Evolutionary conservation across 345 rosid genomes (phyloP).

Genomic region (Sisymbrium altissimum): DNA sequence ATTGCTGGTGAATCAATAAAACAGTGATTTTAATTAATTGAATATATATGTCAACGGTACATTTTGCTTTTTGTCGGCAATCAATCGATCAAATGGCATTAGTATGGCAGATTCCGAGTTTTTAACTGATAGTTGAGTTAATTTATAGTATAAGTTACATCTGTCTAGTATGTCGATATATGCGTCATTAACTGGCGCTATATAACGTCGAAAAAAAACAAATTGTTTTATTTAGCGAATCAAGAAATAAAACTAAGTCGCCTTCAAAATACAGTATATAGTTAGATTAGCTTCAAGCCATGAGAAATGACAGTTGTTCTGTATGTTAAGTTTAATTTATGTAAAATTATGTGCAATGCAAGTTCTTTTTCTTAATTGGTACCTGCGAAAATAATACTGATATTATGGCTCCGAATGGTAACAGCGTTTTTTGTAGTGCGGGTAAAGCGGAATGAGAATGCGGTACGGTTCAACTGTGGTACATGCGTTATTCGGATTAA

Average conservation of each 20-base stretch:
- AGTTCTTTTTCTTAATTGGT: background rate
- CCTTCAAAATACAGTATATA: background rate
- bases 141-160: background rate
- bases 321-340: background rate
- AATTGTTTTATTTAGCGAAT: background rate
- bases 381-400: background rate
- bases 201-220: background rate
- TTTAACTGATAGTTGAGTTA: background rate
- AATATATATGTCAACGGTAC: constrained; percentile 5
- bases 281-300: background rate
- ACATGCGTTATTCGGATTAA: too few relatives aligned
- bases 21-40: background rate
- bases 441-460: too few relatives aligned
- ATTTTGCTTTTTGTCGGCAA: background rate
- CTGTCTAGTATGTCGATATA: background rate
- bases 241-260: background rate
- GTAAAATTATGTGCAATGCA: background rate
- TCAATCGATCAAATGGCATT: background rate
- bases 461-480: too few relatives aligned
- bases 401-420: too few relatives aligned
- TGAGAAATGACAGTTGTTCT: background rate
- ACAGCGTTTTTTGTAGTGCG: too few relatives aligned
- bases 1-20: constrained; percentile 20
- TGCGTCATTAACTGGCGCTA: background rate
- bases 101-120: background rate